Evolutionary conservation across 2,329 filamentous ascomycete genomes (phyloP), one percentile per base, ranked within the genome.

Genomic region (Tolypocladium capitatum): DNA sequence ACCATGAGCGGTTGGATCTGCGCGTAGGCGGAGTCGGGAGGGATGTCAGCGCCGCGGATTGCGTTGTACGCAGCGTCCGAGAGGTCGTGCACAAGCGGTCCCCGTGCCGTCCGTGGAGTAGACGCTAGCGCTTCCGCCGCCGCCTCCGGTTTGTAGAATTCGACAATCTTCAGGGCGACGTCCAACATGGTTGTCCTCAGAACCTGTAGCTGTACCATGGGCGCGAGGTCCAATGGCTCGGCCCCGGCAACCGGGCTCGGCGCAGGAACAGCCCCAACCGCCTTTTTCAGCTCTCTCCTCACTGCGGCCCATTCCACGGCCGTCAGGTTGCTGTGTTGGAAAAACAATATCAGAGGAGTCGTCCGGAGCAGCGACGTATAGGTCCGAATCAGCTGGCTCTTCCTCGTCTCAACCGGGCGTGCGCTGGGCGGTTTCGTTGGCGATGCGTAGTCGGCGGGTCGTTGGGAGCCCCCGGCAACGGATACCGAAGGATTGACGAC

Each of bases 351-450:
- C 51, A 96, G 68, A 36, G 90, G 89, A 11, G 86, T 84, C 21
- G 88, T 88, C 50, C 86, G 86, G 49, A 96, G 79, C 51, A 95
- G 73, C 43, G 90, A 92, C 46, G 90, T 87, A 68, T 96, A 96
- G 58, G 85, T 81, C 49, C 90, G 81, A 49, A 81, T 74, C 50
- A 97, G 75, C 68, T 98, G 92, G 16, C 89, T 84, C 70, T 97
- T 95, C 63, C 91, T 84, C 59, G 84, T 84, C 62, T 94, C 85
- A 43, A 90, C 79, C 20, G 83, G 84, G 62, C 91, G 86, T 63
- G 94, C 84, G 47, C 86, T 94, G 4, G 87, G 88, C 3, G 90
- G 91, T 66, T 96, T 89, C 1, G 81, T 84, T 0, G 81, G 78
- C 69, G 76, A 83, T 2, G 72, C 64, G 53, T 74, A 73, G 54